Conservation (phyloP, 2,329 filamentous ascomycete species). For the Xylariomycetidae sp. region DNA sequence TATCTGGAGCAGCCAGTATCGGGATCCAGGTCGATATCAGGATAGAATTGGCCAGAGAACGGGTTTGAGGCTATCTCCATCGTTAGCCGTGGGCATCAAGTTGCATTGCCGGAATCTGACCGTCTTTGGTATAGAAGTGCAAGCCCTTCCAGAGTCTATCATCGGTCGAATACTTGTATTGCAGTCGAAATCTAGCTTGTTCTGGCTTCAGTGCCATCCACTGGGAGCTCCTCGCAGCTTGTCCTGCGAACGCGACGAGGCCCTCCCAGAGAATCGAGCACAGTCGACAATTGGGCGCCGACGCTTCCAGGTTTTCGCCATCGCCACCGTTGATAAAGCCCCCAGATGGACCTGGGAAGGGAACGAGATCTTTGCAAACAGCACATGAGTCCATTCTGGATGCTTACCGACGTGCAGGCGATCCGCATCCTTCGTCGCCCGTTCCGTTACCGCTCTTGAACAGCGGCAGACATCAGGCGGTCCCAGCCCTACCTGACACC, state of each 20-base stretch:
- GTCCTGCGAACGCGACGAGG: conserved; percentile 6
- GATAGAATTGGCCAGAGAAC: conserved; percentile 11
- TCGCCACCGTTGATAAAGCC: conserved; percentile 13
- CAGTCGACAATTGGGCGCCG: conserved; percentile 7
- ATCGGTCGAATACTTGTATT: conserved; percentile 7
- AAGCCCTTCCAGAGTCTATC: conserved; percentile 10
- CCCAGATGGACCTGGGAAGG: conserved; percentile 12
- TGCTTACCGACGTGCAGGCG: no score
- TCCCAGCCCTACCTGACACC: no score
- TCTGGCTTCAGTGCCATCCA: conserved; percentile 14
- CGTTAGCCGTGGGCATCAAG: conserved; percentile 3
- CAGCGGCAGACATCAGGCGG: no score
- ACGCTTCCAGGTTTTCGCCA: conserved; percentile 10
- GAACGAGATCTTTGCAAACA: conserved; percentile 9
- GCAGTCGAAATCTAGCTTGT: conserved; percentile 9
- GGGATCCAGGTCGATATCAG: conserved; percentile 8
- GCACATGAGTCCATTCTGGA: conserved; percentile 8
- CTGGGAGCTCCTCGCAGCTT: conserved; percentile 5
- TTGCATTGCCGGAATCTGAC: conserved; percentile 1
- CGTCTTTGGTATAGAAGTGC: conserved; percentile 12
- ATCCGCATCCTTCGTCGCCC: no score
- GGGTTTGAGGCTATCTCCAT: conserved; percentile 6
- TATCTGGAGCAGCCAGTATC: conserved; percentile 9
- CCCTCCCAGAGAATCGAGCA: conserved; percentile 18
- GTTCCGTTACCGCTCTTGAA: no score